Evolutionary conservation across 2,329 filamentous ascomycete species (phyloP).

Genomic region (Pseudogymnoascus sp.): DNA sequence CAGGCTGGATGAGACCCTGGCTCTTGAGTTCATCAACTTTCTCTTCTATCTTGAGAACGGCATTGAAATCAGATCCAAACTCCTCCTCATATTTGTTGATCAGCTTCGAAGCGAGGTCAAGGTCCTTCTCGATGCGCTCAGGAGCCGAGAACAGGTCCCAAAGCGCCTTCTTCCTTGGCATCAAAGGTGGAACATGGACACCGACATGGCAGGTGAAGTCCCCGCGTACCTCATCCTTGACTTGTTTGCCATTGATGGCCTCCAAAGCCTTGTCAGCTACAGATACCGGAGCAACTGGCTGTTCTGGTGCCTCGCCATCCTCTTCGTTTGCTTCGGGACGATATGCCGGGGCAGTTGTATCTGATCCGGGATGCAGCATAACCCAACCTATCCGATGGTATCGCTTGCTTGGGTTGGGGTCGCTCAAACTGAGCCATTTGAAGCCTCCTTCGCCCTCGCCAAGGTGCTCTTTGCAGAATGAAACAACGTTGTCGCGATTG

Average conservation of each 20-base stretch:
- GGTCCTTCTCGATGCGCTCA: constrained; percentile 84
- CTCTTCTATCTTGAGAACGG: constrained; percentile 72
- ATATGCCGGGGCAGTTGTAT: constrained; percentile 54
- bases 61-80: constrained; percentile 68
- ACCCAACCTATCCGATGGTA: constrained; percentile 99
- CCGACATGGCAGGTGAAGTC: constrained; percentile 98
- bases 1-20: constrained; percentile 67
- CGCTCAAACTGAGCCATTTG: constrained; percentile 91
- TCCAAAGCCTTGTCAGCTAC: constrained; percentile 82
- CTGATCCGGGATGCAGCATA: constrained; percentile 75
- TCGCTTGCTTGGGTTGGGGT: constrained; percentile 93
- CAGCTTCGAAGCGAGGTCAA: constrained; percentile 72
- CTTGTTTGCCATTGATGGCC: constrained; percentile 95
- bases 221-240: constrained; percentile 85
- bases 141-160: constrained; percentile 96
- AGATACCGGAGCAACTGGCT: constrained; percentile 36
- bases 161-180: constrained; percentile 85
- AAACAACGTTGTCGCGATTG: constrained; percentile 84
- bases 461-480: constrained; percentile 88
- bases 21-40: constrained; percentile 73
- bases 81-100: constrained; percentile 80
- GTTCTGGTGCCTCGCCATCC: constrained; percentile 40
- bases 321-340: constrained; percentile 62
- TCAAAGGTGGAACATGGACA: constrained; percentile 79
- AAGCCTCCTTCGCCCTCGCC: constrained; percentile 87